Evolutionary conservation across 805 yeast genomes (phyloP), one percentile per base, ranked within the genome.

Genomic region (Wickerhamiella siamensis): DNA sequence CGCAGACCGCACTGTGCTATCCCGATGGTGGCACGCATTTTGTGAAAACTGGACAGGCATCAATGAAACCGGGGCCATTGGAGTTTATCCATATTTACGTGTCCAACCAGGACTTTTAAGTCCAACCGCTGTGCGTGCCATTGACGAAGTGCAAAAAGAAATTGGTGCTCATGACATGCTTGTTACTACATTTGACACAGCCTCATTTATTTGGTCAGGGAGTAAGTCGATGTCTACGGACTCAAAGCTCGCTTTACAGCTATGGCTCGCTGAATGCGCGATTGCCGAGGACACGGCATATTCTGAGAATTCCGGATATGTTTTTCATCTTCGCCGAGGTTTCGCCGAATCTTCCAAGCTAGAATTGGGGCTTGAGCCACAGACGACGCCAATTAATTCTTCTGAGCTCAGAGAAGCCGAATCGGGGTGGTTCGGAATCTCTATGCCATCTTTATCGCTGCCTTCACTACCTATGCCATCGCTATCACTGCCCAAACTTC

Each of bases 61-160:
- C 4, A 26, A 36, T 18, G 24, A 26, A 3, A 18, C 31, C n/a
- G 38, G 39, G 2, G 43, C 43, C 9, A 9, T 26, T 5, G 46
- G 39, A 15, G 31, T 17, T 17, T 33, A 33, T 3, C 31, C 19
- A 9, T 44, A 35, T 20, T 20, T 50, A 15, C 38, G 50, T 17
- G 34, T 50, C 5, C 53, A 49, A 5, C 46, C 55, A 3, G 55
- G 55, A 15, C 53, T 83, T 41, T 80, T 86, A 65, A 70, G 74
- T 44, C 86, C 84, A n/a, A 76, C 76, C 51, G 69, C 80, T 41
- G 80, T 80, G 62, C 73, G 64, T 49, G 94, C 81, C 48, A 79
- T 61, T 51, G 82, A 74, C 51, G 77, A 72, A 55, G 66, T 84
- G 49, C 67, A 83, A 59, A 75, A 74, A 55, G 70, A 77, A 1